Percentiles rank a stretch among this genome's conserved stretches.
Evolutionary conservation across 2,329 filamentous ascomycete species (phyloP).

Genomic region (Exserohilum turcica): DNA sequence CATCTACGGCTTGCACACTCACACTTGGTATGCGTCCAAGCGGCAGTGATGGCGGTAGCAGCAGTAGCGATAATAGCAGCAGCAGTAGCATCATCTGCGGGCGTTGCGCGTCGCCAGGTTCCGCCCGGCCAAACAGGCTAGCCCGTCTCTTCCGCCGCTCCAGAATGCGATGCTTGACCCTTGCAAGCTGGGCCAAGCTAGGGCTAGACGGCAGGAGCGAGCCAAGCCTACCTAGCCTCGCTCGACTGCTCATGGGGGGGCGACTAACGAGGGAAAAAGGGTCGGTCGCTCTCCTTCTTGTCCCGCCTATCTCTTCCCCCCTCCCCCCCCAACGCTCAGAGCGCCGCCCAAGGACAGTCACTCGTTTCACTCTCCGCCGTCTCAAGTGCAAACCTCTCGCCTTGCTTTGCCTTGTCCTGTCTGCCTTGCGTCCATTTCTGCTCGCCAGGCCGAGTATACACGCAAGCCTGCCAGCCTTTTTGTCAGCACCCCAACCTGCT

Average conservation of each 20-base stretch:
- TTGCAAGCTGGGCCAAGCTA: slow-evolving; percentile 12
- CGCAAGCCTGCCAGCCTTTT: slow-evolving; percentile 1
- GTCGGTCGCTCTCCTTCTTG: slow-evolving; percentile 17
- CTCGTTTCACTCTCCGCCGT: slow-evolving; percentile 35
- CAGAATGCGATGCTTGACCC: slow-evolving; percentile 12
- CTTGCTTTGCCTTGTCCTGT: background rate
- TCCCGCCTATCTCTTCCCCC: slow-evolving; percentile 20
- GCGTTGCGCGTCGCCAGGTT: slow-evolving; percentile 2
- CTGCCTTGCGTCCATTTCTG: slow-evolving; percentile 6
- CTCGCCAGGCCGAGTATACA: slow-evolving; percentile 22
- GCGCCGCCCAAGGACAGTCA: slow-evolving; percentile 29
- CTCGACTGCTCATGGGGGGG: slow-evolving; percentile 13
- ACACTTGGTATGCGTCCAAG: too few relatives aligned
- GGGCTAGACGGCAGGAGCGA: slow-evolving; percentile 16
- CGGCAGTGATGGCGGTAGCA: background rate
- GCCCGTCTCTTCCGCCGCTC: slow-evolving; percentile 18
- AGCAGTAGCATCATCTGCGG: background rate
- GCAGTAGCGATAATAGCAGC: background rate
- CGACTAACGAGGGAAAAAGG: slow-evolving; percentile 21
- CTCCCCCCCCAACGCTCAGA: slow-evolving; percentile 20
- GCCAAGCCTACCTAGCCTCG: slow-evolving; percentile 17
- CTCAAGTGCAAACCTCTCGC: slow-evolving; percentile 2
- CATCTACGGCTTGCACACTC: too few relatives aligned
- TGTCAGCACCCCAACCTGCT: background rate
- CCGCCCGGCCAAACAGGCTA: slow-evolving; percentile 6